Evolutionary conservation across 192 early-diverging fungal species (phyloP).

Genomic region (Backusella luteola): DNA sequence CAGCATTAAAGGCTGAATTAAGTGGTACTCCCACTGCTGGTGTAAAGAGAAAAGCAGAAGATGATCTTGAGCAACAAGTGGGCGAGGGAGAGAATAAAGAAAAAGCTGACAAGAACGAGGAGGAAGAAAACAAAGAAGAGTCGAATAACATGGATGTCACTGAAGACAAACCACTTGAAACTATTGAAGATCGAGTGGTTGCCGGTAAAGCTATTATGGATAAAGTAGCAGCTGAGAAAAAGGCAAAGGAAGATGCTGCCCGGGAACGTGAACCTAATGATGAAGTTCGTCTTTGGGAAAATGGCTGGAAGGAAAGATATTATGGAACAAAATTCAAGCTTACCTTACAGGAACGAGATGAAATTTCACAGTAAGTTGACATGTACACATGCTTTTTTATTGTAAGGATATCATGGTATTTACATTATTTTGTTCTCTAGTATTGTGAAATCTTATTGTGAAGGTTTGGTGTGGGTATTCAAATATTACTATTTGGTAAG

Average conservation of each 20-base stretch:
- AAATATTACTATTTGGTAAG: conserved; percentile 87
- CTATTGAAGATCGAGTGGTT: conserved; percentile 38
- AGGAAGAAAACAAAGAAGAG: not conserved
- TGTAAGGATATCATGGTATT: not conserved
- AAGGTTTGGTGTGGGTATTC: conserved; percentile 96
- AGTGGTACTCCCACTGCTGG: conserved; percentile 29
- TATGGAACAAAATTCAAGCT: conserved; percentile 67
- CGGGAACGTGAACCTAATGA: conserved; percentile 60
- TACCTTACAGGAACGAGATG: conserved; percentile 56
- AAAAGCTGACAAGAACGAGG: conserved; percentile 19
- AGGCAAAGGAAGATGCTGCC: conserved; percentile 58
- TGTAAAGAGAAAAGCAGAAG: conserved; percentile 49
- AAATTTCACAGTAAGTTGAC: conserved; percentile 50
- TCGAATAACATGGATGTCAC: conserved; percentile 27
- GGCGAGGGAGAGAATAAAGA: conserved; percentile 24
- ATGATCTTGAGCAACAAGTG: conserved; percentile 38
- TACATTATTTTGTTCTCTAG: conserved; percentile 14
- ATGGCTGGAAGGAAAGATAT: conserved; percentile 73
- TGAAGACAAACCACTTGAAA: conserved; percentile 39
- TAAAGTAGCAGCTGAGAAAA: conserved; percentile 45
- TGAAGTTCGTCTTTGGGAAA: conserved; percentile 66
- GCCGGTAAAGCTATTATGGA: conserved; percentile 40
- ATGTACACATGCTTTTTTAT: not conserved
- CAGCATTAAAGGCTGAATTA: conserved; percentile 64
- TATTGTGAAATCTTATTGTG: conserved; percentile 81